Conservation (phyloP, 2,329 filamentous ascomycete species). For the Onygena corvina region DNA sequence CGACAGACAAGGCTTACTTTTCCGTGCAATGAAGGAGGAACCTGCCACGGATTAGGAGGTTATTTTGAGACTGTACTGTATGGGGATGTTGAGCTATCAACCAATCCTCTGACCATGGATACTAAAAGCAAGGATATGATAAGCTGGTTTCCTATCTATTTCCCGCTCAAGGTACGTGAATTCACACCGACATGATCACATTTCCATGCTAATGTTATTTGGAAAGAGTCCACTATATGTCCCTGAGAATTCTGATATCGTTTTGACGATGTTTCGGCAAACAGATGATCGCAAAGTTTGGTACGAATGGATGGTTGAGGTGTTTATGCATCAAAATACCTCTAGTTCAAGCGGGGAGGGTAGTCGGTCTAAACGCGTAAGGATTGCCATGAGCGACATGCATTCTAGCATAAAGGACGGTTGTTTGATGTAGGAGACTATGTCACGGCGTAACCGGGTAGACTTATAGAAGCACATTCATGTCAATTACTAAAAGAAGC, state of each 20-base stretch:
- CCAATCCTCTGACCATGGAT: conserved; percentile 82
- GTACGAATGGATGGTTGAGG: conserved; percentile 97
- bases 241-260: conserved; percentile 70
- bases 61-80: conserved; percentile 98
- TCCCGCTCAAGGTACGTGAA: conserved; percentile 69
- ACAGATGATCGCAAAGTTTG: conserved; percentile 93
- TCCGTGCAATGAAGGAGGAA: conserved; percentile 62
- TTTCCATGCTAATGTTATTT: not conserved
- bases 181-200: not conserved
- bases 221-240: conserved; percentile 70
- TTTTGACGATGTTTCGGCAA: conserved; percentile 89
- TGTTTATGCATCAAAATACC: conserved; percentile 43
- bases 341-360: conserved; percentile 2
- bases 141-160: conserved; percentile 98
- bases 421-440: conserved; percentile 35
- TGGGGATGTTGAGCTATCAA: conserved; percentile 72
- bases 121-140: conserved; percentile 95
- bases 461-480: not conserved
- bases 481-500: too few relatives aligned
- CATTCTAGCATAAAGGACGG: conserved; percentile 40
- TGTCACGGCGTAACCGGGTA: not conserved
- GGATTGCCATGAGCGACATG: conserved; percentile 36
- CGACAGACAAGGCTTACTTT: conserved; percentile 70
- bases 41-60: conserved; percentile 80
- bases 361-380: conserved; percentile 7